Base-by-base conservation (phyloP, 768 basidiomycete species). In the Lactifluus echinatus region DNA sequence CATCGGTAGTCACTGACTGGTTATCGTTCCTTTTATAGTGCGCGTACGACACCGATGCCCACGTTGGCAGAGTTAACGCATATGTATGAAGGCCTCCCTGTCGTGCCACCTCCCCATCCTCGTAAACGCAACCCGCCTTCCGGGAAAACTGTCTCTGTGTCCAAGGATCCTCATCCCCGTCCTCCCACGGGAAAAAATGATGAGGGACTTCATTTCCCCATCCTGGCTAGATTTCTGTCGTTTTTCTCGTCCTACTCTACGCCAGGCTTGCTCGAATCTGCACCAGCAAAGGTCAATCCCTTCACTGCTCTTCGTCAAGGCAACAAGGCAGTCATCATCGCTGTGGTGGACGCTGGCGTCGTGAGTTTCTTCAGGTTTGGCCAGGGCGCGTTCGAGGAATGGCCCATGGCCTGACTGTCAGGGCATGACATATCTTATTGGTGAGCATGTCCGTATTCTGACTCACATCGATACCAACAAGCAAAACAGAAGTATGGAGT, bases 331-430 rank as follows among this genome's bases (percentile, higher is more conserved):
- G 74, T 94, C 51, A 76, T 97, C 33, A 79, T 98, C 47, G 94
- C 93, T 1, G 90, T 80, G 2, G 93, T 94, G 4, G 93, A 96
- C 70, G 79, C 82, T 2, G 92, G 94, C 8, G 91, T 79, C 61
- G 85, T 85, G 42, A 87, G 88, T 62, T 94, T 96, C 75, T 89
- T 92, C 72, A 75, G 88, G 52, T 93, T 97, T 63, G 84, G 87
- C 7, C 79, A 93, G 66, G 89, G 91, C 0, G 82, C 76, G 8
- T 97, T 98, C 68, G 83, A 80, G 52, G 89, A 92, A 64, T 85
- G 87, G 81, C 84, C 89, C 0, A 88, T 93, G 84, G 60, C 48
- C 2, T 63, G 31, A 63, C 11, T 33, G 7, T 21, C 26, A 34
- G 31, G 24, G 48, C 33, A 48, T 34, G n/a, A 47, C 8, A 21